Conservation (phyloP, 768 basidiomycete species). For the Hericium coralloides region DNA sequence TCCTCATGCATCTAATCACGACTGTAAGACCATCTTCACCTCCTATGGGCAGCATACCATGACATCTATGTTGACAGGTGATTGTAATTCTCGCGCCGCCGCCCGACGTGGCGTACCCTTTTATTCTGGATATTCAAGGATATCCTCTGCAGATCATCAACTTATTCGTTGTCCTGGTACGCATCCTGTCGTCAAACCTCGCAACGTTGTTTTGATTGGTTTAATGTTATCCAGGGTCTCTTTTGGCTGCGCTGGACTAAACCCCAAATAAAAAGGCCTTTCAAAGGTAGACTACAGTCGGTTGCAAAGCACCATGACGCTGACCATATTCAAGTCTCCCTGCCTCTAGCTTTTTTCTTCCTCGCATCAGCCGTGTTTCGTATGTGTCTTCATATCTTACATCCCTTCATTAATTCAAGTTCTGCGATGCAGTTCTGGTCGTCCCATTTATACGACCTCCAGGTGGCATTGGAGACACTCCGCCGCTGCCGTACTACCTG, state of each 20-base stretch:
- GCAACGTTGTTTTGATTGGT: not conserved
- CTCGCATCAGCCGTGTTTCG: conserved; percentile 41
- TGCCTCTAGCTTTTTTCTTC: conserved; percentile 46
- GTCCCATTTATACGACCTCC: conserved; percentile 48
- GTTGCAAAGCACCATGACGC: not conserved
- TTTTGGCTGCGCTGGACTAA: conserved; percentile 48
- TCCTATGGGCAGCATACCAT: not conserved
- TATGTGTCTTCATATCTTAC: conserved; percentile 21
- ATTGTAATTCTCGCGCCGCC: conserved; percentile 46
- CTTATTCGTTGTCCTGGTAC: conserved; percentile 46
- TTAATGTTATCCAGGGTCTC: conserved; percentile 33
- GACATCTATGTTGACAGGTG: conserved; percentile 25
- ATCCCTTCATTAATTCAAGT: not conserved
- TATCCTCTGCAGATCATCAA: conserved; percentile 49
- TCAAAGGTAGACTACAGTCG: conserved; percentile 27
- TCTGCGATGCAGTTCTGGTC: conserved; percentile 32
- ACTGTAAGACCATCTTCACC: conserved; percentile 25
- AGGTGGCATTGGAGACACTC: conserved; percentile 48
- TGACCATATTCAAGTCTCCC: conserved; percentile 38
- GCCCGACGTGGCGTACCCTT: conserved; percentile 44
- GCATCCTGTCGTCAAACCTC: conserved; percentile 10
- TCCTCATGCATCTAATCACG: conserved; percentile 46
- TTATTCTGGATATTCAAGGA: conserved; percentile 49
- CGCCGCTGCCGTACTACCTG: conserved; percentile 52
- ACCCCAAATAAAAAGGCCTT: conserved; percentile 38